These are phyloP conservation scores for Bacterosira constricta DNA, from an alignment of 108 stramenopile species.

Conservation along the genomic window DNA sequence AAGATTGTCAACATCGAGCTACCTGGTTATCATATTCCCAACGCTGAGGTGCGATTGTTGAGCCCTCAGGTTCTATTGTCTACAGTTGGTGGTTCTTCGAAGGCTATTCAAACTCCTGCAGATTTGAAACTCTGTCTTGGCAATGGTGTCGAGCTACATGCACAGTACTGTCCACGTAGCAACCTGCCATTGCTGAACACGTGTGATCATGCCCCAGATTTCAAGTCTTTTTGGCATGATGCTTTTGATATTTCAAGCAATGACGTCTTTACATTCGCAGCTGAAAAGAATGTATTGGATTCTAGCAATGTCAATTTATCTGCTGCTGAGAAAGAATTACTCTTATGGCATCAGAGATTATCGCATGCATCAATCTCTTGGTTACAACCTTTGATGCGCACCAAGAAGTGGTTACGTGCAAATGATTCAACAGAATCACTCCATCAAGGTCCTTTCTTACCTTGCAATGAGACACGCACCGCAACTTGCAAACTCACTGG, in stretches of 20 bases:
- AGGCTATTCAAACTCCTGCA: background rate
- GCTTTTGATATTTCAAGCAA: slow-evolving; percentile 3
- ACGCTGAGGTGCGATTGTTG: slow-evolving; percentile 4
- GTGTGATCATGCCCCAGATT: background rate
- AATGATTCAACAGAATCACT: background rate
- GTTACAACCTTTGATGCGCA: background rate
- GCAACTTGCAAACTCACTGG: background rate
- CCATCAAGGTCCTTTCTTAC: background rate
- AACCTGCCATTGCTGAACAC: background rate
- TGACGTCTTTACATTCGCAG: background rate
- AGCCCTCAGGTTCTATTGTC: slow-evolving; percentile 24
- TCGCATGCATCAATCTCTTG: background rate
- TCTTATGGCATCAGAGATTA: slow-evolving; percentile 4
- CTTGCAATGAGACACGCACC: background rate
- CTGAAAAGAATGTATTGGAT: background rate
- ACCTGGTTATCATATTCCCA: slow-evolving; percentile 18
- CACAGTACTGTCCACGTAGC: background rate
- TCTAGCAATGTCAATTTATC: slow-evolving; percentile 51
- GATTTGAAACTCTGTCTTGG: background rate
- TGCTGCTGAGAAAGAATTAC: slow-evolving; percentile 36
- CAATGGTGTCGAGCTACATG: background rate
- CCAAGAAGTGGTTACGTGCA: background rate
- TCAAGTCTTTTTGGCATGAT: slow-evolving; percentile 5
- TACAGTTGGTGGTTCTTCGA: background rate
- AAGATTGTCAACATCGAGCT: background rate